Percentiles rank a stretch among this genome's conserved stretches.
phyloP scores from a whole-genome alignment of 148 eudicot genomes.

The Amaranthus palmeri region DNA sequence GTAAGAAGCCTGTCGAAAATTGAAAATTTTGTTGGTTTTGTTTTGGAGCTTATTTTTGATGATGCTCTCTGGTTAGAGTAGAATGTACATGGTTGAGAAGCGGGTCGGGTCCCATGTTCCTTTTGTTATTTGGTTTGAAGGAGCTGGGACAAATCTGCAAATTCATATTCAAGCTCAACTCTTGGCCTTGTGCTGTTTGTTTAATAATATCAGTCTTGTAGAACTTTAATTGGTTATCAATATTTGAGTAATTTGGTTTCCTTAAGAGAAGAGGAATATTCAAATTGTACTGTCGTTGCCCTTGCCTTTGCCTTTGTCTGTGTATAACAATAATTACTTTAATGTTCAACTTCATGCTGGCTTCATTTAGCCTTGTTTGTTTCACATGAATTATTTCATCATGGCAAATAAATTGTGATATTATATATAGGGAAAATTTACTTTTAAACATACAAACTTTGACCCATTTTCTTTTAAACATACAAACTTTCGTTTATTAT shows the following conservation, averaged over 20 bases:
- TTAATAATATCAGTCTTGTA: conserved; percentile 8
- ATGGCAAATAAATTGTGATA: too few species aligned
- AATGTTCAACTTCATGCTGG: not conserved
- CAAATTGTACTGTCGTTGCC: not conserved
- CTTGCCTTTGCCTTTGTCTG: not conserved
- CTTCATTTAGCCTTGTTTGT: conserved; percentile 8
- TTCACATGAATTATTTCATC: too few species aligned
- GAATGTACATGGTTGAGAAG: conserved; percentile 30
- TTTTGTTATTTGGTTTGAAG: conserved; percentile 28
- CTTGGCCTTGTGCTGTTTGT: conserved; percentile 7
- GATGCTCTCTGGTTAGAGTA: conserved; percentile 32
- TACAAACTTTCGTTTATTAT: too few species aligned
- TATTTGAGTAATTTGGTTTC: not conserved
- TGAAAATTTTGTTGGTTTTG: conserved; percentile 7
- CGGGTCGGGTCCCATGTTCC: conserved; percentile 17
- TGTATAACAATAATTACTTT: conserved; percentile 14
- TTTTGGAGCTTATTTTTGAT: conserved; percentile 33
- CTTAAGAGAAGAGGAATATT: not conserved
- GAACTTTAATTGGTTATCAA: conserved; percentile 5
- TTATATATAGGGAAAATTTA: too few species aligned
- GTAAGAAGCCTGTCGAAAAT: conserved; percentile 17
- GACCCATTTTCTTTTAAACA: too few species aligned
- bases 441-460: too few species aligned
- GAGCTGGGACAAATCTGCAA: conserved; percentile 26
- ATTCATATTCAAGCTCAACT: conserved; percentile 9